A percentile compares a stretch with the other conserved stretches of the same genome.
phyloP scores from a whole-genome alignment of 768 basidiomycete genomes.

The Solioccasus polychromus region DNA sequence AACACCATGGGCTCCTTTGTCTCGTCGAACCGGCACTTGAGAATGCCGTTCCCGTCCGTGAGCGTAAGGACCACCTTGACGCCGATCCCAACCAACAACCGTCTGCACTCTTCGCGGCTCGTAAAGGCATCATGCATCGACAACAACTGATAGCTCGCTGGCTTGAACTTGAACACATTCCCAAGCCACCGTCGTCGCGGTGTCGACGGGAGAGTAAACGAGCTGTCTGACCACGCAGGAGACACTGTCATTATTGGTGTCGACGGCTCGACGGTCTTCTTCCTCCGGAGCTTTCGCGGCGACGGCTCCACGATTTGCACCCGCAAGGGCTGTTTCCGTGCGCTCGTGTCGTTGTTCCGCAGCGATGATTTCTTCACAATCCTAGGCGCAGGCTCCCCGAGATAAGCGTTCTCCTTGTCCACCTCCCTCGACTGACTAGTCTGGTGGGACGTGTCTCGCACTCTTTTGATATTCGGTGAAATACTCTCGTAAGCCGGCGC shows the following conservation, averaged over 20 bases:
- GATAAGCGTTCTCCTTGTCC: slow-evolving; percentile 59
- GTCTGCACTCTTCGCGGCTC: slow-evolving; percentile 71
- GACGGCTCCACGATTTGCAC: slow-evolving; percentile 56
- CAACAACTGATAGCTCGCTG: slow-evolving; percentile 53
- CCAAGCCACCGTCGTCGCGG: slow-evolving; percentile 76
- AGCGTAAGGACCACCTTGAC: slow-evolving; percentile 65
- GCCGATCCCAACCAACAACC: slow-evolving; percentile 68
- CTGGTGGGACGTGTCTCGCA: not conserved
- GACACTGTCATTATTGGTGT: slow-evolving; percentile 27
- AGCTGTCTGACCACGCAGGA: slow-evolving; percentile 45
- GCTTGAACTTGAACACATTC: slow-evolving; percentile 84
- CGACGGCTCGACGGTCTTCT: slow-evolving; percentile 16
- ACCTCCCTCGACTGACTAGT: slow-evolving; percentile 19
- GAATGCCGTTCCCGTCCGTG: slow-evolving; percentile 57
- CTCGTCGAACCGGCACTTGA: slow-evolving; percentile 79
- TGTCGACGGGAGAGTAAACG: slow-evolving; percentile 43
- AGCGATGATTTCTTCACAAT: slow-evolving; percentile 46
- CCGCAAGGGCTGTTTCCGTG: slow-evolving; percentile 23
- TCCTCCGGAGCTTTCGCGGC: slow-evolving; percentile 35
- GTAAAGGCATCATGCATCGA: slow-evolving; percentile 58
- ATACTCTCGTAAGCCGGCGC: slow-evolving; percentile 11
- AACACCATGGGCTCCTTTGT: slow-evolving; percentile 51
- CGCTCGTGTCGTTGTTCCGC: slow-evolving; percentile 27
- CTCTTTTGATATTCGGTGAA: slow-evolving; percentile 5
- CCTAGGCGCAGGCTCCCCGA: slow-evolving; percentile 3